These are phyloP conservation scores for Physcomitrellopsis africana DNA, from an alignment of 225 moss, liverwort and hornwort genomes.

Conservation along the genomic window DNA sequence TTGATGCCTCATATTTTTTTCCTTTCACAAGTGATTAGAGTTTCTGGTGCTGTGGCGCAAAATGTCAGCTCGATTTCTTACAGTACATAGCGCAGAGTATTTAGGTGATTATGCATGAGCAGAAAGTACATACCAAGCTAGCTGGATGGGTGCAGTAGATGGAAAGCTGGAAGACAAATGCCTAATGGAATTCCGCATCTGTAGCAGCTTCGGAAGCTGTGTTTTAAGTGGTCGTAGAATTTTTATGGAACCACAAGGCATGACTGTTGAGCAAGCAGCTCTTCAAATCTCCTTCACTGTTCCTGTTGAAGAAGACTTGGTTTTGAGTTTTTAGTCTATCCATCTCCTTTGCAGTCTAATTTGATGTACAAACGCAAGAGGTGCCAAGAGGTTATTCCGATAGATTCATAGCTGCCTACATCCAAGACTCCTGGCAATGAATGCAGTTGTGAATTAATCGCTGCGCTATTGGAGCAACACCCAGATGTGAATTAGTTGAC, in stretches of 20 bases:
- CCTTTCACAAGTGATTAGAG: neutral
- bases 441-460: constrained; percentile 48
- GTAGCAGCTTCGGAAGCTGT: constrained; percentile 4
- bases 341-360: constrained; percentile 24
- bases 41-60: neutral
- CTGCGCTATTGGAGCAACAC: constrained; percentile 43
- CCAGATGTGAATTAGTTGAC: constrained; percentile 44
- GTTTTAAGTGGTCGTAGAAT: neutral
- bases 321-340: constrained; percentile 25
- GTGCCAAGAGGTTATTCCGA: constrained; percentile 40
- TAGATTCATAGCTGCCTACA: constrained; percentile 37
- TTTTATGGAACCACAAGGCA: constrained; percentile 25
- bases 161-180: neutral
- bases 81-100: neutral
- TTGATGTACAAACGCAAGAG: constrained; percentile 49
- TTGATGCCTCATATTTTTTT: neutral
- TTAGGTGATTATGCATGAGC: neutral
- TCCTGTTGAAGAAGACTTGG: constrained; percentile 24
- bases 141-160: constrained; percentile 17
- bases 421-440: constrained; percentile 48
- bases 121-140: neutral
- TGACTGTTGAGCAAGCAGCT: constrained; percentile 48
- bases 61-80: neutral
- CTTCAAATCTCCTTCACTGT: constrained; percentile 38
- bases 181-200: constrained; percentile 6